Conservation (phyloP, 176 grass and related monocot species). For the Phragmites australis region DNA sequence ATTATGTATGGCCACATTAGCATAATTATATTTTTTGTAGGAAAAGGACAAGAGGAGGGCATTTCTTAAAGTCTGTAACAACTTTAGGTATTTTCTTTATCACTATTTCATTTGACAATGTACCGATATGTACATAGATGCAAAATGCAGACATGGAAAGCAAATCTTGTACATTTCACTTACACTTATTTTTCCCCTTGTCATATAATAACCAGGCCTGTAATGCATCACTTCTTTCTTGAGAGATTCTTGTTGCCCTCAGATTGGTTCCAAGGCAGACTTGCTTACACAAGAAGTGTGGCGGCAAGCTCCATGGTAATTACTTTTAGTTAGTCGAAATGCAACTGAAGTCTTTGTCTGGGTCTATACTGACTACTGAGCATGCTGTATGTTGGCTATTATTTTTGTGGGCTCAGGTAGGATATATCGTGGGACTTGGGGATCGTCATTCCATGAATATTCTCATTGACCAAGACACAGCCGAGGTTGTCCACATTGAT, state of each 20-base stretch:
- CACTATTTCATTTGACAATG: slow-evolving; percentile 19
- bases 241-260: slow-evolving; percentile 89
- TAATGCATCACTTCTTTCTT: slow-evolving; percentile 95
- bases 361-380: slow-evolving; percentile 18
- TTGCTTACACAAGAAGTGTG: slow-evolving; percentile 92
- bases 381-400: slow-evolving; percentile 15
- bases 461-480: slow-evolving; percentile 93
- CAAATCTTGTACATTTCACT: slow-evolving; percentile 10
- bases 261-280: slow-evolving; percentile 88
- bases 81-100: slow-evolving; percentile 69
- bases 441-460: slow-evolving; percentile 97
- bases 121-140: slow-evolving; percentile 4
- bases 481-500: slow-evolving; percentile 93
- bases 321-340: slow-evolving; percentile 36
- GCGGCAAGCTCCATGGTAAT: slow-evolving; percentile 92
- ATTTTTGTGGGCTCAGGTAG: slow-evolving; percentile 59
- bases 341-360: slow-evolving; percentile 17
- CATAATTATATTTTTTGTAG: slow-evolving; percentile 53
- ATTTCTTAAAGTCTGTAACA: slow-evolving; percentile 76
- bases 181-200: background rate
- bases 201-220: slow-evolving; percentile 66
- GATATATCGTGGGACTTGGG: slow-evolving; percentile 95
- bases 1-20: slow-evolving; percentile 14
- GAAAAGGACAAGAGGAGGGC: slow-evolving; percentile 94
- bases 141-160: background rate